Percentiles rank a stretch among this genome's conserved stretches.
These are phyloP conservation scores for Cryptococcus amylolentus DNA, from an alignment of 1,284 basidiomycete genomes.

Conservation along the genomic window DNA sequence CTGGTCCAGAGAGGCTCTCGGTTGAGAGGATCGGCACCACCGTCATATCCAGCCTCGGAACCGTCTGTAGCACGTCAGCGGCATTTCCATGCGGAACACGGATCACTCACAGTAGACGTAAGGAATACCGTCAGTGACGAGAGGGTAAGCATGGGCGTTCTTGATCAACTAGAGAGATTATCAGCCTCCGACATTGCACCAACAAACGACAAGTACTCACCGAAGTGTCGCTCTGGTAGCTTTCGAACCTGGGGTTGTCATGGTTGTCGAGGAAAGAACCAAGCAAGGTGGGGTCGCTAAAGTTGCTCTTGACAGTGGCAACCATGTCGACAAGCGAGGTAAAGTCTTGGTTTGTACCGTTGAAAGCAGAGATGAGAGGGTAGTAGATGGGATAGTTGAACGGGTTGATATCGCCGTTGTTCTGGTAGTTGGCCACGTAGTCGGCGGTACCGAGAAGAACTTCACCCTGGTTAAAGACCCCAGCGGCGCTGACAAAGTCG, in stretches of 20 bases:
- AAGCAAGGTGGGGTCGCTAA: constrained; percentile 45
- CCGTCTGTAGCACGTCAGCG: constrained; percentile 6
- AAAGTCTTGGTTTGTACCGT: constrained; percentile 18
- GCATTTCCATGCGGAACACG: neutral
- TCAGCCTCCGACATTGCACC: neutral
- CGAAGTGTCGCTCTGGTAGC: constrained; percentile 20
- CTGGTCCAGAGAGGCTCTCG: constrained; percentile 48
- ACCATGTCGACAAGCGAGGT: constrained; percentile 23
- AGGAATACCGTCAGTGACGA: constrained; percentile 56
- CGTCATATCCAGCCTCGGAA: constrained; percentile 51
- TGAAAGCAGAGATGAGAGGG: constrained; percentile 46
- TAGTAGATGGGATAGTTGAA: constrained; percentile 60
- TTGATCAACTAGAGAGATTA: constrained; percentile 39
- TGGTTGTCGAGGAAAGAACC: constrained; percentile 51
- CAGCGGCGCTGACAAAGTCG: constrained; percentile 44
- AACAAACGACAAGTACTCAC: constrained; percentile 9
- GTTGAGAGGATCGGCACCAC: constrained; percentile 50
- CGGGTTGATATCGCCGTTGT: constrained; percentile 52
- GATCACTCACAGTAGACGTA: constrained; percentile 52
- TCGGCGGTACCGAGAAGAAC: constrained; percentile 45
- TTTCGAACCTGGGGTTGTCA: constrained; percentile 50
- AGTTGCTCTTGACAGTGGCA: constrained; percentile 20
- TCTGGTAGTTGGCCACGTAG: constrained; percentile 45
- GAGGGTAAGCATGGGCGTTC: constrained; percentile 52
- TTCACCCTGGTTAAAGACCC: constrained; percentile 52